Percentiles rank a stretch among this genome's conserved stretches.
Evolutionary conservation across 2,329 filamentous ascomycete genomes (phyloP).

Genomic region (Arthrobotrys conoides): DNA sequence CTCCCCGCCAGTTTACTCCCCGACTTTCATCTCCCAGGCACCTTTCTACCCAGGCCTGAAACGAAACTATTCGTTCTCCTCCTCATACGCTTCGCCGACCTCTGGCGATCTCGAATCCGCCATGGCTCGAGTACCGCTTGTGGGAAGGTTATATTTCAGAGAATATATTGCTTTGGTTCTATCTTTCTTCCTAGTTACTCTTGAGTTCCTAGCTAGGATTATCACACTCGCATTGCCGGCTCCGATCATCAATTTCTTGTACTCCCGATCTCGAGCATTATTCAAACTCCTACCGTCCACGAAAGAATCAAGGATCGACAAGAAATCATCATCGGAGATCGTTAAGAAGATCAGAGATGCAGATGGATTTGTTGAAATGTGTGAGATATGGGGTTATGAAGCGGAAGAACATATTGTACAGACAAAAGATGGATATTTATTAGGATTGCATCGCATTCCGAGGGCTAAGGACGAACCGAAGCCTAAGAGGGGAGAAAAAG

Average conservation of each 20-base stretch:
- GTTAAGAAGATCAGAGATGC: conserved; percentile 86
- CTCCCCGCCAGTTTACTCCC: conserved; percentile 57
- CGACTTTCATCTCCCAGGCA: conserved; percentile 38
- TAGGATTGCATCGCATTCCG: conserved; percentile 90
- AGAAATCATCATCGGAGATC: conserved; percentile 77
- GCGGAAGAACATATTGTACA: conserved; percentile 97
- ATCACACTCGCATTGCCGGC: conserved; percentile 88
- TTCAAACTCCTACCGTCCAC: conserved; percentile 84
- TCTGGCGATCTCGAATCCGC: conserved; percentile 60
- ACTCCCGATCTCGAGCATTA: conserved; percentile 82
- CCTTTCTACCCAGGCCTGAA: conserved; percentile 58
- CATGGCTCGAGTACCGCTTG: conserved; percentile 75
- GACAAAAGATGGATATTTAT: conserved; percentile 91
- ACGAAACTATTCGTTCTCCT: conserved; percentile 49
- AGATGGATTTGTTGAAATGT: conserved; percentile 94
- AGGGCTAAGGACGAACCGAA: conserved; percentile 82
- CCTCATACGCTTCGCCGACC: conserved; percentile 10
- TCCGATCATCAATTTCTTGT: conserved; percentile 85
- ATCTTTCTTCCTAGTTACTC: conserved; percentile 84
- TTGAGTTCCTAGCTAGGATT: conserved; percentile 86
- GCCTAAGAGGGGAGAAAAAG: conserved; percentile 79
- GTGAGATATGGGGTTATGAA: conserved; percentile 88
- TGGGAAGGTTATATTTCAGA: conserved; percentile 75
- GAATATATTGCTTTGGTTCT: conserved; percentile 90
- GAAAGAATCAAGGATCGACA: conserved; percentile 75